Conservation (phyloP, 2,329 filamentous ascomycete species). For the Phialemonium atrogriseum region DNA sequence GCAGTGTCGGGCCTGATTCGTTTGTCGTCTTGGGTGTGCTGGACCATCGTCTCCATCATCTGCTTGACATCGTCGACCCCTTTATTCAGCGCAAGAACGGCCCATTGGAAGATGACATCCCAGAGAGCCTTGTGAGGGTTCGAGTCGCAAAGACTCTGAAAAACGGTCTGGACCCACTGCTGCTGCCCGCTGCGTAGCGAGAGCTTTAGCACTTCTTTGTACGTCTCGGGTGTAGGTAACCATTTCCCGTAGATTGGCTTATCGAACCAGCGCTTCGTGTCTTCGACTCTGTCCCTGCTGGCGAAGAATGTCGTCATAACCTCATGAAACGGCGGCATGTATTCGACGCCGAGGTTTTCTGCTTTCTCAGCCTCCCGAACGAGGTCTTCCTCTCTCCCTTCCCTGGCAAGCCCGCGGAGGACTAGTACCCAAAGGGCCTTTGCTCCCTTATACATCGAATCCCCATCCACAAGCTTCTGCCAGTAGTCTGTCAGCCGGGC, state of each 20-base stretch:
- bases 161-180: slow-evolving; percentile 54
- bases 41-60: slow-evolving; percentile 62
- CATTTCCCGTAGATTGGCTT: slow-evolving; percentile 36
- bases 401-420: slow-evolving; percentile 52
- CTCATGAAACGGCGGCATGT: slow-evolving; percentile 37
- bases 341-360: slow-evolving; percentile 35
- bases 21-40: slow-evolving; percentile 35
- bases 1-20: slow-evolving; percentile 50
- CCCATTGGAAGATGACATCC: slow-evolving; percentile 70
- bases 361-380: slow-evolving; percentile 31
- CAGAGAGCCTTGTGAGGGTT: slow-evolving; percentile 48
- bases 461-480: slow-evolving; percentile 8
- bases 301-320: slow-evolving; percentile 57
- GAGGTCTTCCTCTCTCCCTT: slow-evolving; percentile 51
- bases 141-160: slow-evolving; percentile 41
- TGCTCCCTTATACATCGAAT: slow-evolving; percentile 9
- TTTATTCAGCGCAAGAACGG: slow-evolving; percentile 59
- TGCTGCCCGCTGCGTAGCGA: slow-evolving; percentile 50
- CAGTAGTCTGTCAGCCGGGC: slow-evolving; percentile 31
- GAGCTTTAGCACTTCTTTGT: slow-evolving; percentile 49
- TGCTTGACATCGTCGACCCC: slow-evolving; percentile 63
- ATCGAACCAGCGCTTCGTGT: slow-evolving; percentile 61
- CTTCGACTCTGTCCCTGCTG: slow-evolving; percentile 43
- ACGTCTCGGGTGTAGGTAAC: slow-evolving; percentile 35
- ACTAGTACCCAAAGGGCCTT: slow-evolving; percentile 39